Percentiles rank a stretch among this genome's conserved stretches.
Conservation (phyloP, 2,329 filamentous ascomycete genomes). For the Teratosphaeria pseudoeucalypti region DNA sequence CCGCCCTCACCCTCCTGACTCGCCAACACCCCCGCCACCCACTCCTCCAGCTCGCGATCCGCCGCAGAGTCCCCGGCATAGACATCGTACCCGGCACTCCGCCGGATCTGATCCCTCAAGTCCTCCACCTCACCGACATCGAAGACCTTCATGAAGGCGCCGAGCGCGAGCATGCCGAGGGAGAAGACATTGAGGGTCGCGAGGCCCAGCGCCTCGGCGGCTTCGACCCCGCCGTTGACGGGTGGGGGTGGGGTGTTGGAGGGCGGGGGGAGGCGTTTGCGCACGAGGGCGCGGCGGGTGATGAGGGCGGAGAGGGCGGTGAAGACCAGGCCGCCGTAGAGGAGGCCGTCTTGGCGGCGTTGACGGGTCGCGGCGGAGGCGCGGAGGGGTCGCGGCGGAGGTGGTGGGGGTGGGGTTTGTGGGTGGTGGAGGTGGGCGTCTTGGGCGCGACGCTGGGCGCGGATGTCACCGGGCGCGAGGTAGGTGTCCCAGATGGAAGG, state of each 20-base stretch:
- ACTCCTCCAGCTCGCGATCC: slow-evolving; percentile 45
- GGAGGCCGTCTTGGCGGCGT: slow-evolving; percentile 38
- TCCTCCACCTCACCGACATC: slow-evolving; percentile 51
- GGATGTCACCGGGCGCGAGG: slow-evolving; percentile 24
- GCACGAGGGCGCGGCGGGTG: slow-evolving; percentile 50
- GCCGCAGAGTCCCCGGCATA: slow-evolving; percentile 42
- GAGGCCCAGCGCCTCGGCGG: slow-evolving; percentile 70
- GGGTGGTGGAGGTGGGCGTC: background rate
- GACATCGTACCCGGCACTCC: slow-evolving; percentile 48
- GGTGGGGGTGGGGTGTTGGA: slow-evolving; percentile 38
- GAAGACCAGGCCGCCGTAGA: slow-evolving; percentile 66
- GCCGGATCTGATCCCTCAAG: slow-evolving; percentile 50
- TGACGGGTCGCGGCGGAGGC: slow-evolving; percentile 18
- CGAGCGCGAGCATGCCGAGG: slow-evolving; percentile 62
- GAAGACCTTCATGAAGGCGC: slow-evolving; percentile 64
- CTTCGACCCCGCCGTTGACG: slow-evolving; percentile 54
- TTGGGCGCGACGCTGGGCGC: slow-evolving; percentile 7
- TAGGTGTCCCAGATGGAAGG: slow-evolving; percentile 23
- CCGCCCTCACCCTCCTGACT: background rate
- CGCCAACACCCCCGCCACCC: slow-evolving; percentile 19
- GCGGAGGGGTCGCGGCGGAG: slow-evolving; percentile 9
- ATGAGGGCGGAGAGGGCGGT: slow-evolving; percentile 61
- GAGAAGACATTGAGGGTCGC: slow-evolving; percentile 78
- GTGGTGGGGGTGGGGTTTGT: background rate
- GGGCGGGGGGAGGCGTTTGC: slow-evolving; percentile 55